Base-by-base conservation (phyloP, 352 stramenopile genomes). In the Phytopythium litorale region DNA sequence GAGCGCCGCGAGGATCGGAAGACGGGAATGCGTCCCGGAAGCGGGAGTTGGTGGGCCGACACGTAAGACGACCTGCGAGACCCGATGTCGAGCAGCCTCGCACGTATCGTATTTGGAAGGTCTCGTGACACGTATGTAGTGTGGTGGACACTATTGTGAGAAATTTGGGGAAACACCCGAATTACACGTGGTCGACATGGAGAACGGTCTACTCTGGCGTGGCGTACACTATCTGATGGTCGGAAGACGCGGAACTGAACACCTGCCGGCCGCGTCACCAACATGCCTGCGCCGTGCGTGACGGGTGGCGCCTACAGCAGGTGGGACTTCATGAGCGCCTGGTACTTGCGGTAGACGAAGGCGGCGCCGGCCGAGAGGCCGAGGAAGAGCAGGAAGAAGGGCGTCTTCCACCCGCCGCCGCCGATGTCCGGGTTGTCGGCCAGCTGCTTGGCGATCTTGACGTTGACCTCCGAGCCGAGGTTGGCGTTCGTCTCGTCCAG, bases 241-340 rank as follows among this genome's bases (percentile, higher is more conserved):
- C 25, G 25, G 25, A 28, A 28, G 45, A 19, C 13, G 42, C 23
- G 8, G 30, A 56, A 56, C 50, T 61, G 55, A 42, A 62, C 45
- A 54, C 33, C 56, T 43, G 63, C 55, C 28, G 4, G 38, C 38
- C 12, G 35, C 35, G 28, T 32, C 42, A 13, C 19, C 42, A 49
- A 25, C 42, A 18, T 21, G 8, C 18, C 21, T 18, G 38, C 19
- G 5, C 37, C 25, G 16, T 13, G 38, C 38, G 13, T 25, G 42
- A 7, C n/a, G 5, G 42, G 13, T 18, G 25, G 25, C 28, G 33
- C 52, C 60, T 91, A 95, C 70, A 95, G 71, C 74, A 95, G 69
- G 73, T 95, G 86, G 45, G 81, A 91, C 78, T 95, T 95, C 76
- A 92, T 87, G 23, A 95, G 72, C 62, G 75, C 75, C 63, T 88